phyloP scores from a whole-genome alignment of 2,329 filamentous ascomycete genomes.

The Cordyceps pruinosa region DNA sequence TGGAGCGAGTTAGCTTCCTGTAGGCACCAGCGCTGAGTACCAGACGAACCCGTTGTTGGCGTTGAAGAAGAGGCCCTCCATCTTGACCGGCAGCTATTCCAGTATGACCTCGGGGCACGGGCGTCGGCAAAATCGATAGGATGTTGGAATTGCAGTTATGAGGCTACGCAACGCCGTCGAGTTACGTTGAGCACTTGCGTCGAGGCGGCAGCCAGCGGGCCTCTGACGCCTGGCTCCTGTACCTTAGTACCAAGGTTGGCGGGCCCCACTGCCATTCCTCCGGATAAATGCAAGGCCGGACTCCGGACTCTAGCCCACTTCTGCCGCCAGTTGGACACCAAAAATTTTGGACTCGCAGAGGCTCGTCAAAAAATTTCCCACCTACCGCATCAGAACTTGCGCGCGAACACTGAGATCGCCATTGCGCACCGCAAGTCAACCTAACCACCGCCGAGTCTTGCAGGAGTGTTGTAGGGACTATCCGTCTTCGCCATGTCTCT shows the following conservation, averaged over 20 bases:
- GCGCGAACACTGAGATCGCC: conserved; percentile 29
- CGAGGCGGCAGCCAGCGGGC: neutral
- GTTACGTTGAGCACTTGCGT: conserved; percentile 4
- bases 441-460: conserved; percentile 25
- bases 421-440: conserved; percentile 32
- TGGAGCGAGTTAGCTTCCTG: conserved; percentile 33
- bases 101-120: neutral
- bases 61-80: conserved; percentile 94
- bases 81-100: conserved; percentile 32
- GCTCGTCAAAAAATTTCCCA: conserved; percentile 36
- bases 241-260: conserved; percentile 4
- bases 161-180: conserved; percentile 4
- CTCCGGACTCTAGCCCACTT: conserved; percentile 11
- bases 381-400: conserved; percentile 25
- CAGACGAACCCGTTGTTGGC: conserved; percentile 74
- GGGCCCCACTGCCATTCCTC: neutral
- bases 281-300: conserved; percentile 10
- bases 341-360: conserved; percentile 28
- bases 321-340: conserved; percentile 8
- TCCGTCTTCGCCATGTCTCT: conserved; percentile 61
- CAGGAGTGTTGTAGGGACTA: conserved; percentile 26
- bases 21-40: neutral
- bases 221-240: conserved; percentile 4
- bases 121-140: conserved; percentile 1
- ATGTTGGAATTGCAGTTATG: conserved; percentile 11